A percentile compares a stretch with the other conserved stretches of the same genome.
Conservation (phyloP, 2,329 filamentous ascomycete species). For the Hypoxylon sp. region DNA sequence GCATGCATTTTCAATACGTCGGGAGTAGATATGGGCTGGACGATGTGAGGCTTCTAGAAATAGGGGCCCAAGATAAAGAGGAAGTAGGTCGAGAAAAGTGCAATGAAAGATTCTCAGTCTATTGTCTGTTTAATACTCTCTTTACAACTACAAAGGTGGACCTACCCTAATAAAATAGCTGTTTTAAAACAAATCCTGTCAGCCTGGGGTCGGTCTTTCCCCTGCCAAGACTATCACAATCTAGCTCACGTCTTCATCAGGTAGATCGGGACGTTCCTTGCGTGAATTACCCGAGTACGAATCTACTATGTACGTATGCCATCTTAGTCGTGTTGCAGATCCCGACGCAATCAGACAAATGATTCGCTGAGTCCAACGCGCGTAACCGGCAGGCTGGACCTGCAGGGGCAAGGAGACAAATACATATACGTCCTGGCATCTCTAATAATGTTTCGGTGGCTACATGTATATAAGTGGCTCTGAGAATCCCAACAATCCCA, state of each 20-base stretch:
- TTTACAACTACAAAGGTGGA: slow-evolving; percentile 15
- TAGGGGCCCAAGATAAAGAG: neutral
- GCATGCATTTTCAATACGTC: slow-evolving; percentile 43
- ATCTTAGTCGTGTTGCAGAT: slow-evolving; percentile 48
- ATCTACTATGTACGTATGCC: slow-evolving; percentile 31
- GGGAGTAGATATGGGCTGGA: neutral
- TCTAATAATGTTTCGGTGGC: slow-evolving; percentile 11
- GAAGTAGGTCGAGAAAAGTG: neutral
- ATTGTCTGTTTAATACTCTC: slow-evolving; percentile 2
- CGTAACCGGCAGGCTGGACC: slow-evolving; percentile 26
- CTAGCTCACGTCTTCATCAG: slow-evolving; percentile 15
- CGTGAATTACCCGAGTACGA: slow-evolving; percentile 34
- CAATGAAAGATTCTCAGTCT: slow-evolving; percentile 4
- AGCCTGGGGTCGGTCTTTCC: slow-evolving; percentile 25
- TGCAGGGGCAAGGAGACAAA: slow-evolving; percentile 35
- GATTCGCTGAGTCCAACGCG: slow-evolving; percentile 42
- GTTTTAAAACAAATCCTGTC: slow-evolving; percentile 24
- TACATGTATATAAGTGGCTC: neutral
- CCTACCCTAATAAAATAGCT: slow-evolving; percentile 13
- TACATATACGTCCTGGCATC: slow-evolving; percentile 4
- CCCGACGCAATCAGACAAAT: slow-evolving; percentile 44
- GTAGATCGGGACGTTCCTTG: slow-evolving; percentile 29
- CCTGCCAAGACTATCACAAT: slow-evolving; percentile 45
- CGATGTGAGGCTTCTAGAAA: slow-evolving; percentile 2
- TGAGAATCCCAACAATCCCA: neutral